Conservation (phyloP, 1,284 basidiomycete genomes). For the Leccinum fuscescens region DNA sequence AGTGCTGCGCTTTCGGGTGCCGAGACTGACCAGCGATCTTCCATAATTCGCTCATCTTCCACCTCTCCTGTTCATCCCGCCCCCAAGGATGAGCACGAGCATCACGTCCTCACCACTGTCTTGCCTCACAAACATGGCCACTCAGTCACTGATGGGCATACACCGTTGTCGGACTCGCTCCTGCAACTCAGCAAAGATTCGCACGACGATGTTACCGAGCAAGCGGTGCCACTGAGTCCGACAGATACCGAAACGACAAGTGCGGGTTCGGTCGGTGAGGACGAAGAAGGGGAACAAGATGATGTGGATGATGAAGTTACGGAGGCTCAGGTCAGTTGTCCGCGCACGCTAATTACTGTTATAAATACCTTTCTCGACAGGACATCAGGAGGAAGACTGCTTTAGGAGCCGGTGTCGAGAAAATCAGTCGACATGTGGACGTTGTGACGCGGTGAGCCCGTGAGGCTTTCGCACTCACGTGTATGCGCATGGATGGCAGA, state of each 20-base stretch:
- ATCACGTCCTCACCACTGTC: conserved; percentile 12
- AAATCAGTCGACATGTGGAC: conserved; percentile 57
- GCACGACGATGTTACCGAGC: neutral
- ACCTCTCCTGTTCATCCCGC: neutral
- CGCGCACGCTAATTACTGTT: neutral
- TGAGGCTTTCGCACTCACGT: neutral
- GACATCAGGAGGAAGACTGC: conserved; percentile 38
- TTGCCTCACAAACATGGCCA: conserved; percentile 8
- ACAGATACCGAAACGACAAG: conserved; percentile 11
- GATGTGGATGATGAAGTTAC: conserved; percentile 38
- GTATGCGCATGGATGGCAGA: neutral
- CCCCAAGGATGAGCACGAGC: conserved; percentile 21
- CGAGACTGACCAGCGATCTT: neutral
- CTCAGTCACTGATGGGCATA: neutral
- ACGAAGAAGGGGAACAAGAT: conserved; percentile 28
- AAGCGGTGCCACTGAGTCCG: conserved; percentile 9
- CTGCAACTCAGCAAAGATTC: neutral
- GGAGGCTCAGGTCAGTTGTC: conserved; percentile 39
- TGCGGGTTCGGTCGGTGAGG: conserved; percentile 9
- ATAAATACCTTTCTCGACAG: conserved; percentile 25
- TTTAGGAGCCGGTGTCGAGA: conserved; percentile 67
- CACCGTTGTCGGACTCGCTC: conserved; percentile 1
- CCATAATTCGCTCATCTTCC: neutral
- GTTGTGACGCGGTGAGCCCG: conserved; percentile 19
- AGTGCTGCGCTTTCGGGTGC: neutral